Percentiles rank a stretch among this genome's conserved stretches.
Evolutionary conservation across 768 basidiomycete species (phyloP).

Genomic region (Pleurotus tuber-regium): DNA sequence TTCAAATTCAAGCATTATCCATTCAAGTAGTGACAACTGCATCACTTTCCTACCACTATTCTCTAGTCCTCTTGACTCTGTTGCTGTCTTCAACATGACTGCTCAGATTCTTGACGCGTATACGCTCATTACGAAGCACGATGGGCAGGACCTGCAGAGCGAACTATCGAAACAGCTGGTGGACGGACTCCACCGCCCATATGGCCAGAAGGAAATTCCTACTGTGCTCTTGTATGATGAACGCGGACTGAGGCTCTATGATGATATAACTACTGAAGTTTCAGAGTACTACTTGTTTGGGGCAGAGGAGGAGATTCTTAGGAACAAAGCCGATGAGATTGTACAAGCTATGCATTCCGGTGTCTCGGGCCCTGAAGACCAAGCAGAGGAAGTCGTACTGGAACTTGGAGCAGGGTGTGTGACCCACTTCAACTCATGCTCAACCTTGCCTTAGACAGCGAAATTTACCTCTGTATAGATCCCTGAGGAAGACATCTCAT

Average conservation of each 20-base stretch:
- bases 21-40: too few relatives aligned
- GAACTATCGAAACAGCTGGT: slow-evolving; percentile 47
- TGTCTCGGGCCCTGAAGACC: slow-evolving; percentile 23
- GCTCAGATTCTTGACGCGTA: slow-evolving; percentile 53
- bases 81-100: slow-evolving; percentile 28
- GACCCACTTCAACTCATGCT: not conserved
- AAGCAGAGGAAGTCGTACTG: slow-evolving; percentile 59
- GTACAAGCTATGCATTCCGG: slow-evolving; percentile 64
- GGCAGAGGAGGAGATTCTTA: slow-evolving; percentile 86
- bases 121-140: slow-evolving; percentile 26
- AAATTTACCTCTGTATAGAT: slow-evolving; percentile 37
- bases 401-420: slow-evolving; percentile 96
- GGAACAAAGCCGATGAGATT: slow-evolving; percentile 70
- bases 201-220: slow-evolving; percentile 63
- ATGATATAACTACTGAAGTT: slow-evolving; percentile 75
- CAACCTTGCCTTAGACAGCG: not conserved
- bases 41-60: too few relatives aligned
- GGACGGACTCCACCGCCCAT: slow-evolving; percentile 52
- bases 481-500: slow-evolving; percentile 86
- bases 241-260: slow-evolving; percentile 80
- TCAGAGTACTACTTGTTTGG: slow-evolving; percentile 88
- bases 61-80: too few relatives aligned
- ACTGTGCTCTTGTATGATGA: slow-evolving; percentile 88
- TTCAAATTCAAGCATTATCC: too few relatives aligned
- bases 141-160: slow-evolving; percentile 20